Percentiles rank a stretch among this genome's conserved stretches.
These are phyloP conservation scores for Phytophthora pisi DNA, from an alignment of 352 stramenopile genomes.

Conservation along the genomic window DNA sequence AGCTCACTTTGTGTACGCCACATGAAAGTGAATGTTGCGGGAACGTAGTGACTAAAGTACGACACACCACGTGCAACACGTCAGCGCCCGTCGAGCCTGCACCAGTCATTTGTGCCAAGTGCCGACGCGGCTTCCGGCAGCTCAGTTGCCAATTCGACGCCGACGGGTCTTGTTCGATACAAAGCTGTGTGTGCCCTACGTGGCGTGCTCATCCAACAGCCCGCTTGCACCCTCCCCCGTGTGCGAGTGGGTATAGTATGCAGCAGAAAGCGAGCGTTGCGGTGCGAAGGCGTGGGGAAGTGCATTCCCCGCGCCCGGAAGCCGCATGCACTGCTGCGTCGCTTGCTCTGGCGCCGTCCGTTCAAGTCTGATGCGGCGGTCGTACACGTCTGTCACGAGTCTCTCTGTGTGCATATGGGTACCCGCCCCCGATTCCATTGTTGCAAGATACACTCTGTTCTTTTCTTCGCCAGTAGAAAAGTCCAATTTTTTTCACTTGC, in stretches of 20 bases:
- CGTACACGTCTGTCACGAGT: constrained; percentile 36
- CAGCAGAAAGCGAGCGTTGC: constrained; percentile 56
- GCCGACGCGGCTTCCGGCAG: neutral
- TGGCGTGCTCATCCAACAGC: constrained; percentile 75
- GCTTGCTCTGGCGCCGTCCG: constrained; percentile 26
- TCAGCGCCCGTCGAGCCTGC: neutral
- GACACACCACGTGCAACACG: neutral
- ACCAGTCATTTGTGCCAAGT: constrained; percentile 38
- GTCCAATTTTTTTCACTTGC: constrained; percentile 91
- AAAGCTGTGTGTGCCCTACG: neutral
- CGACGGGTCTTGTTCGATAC: neutral
- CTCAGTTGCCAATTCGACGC: constrained; percentile 31
- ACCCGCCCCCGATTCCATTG: neutral
- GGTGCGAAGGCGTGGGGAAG: constrained; percentile 33
- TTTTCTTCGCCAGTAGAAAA: constrained; percentile 78
- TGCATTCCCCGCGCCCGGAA: constrained; percentile 35
- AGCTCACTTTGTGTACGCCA: neutral
- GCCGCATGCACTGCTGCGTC: constrained; percentile 40
- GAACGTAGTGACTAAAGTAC: neutral
- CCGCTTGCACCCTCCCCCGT: constrained; percentile 45
- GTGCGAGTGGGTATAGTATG: constrained; percentile 84
- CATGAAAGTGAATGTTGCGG: neutral
- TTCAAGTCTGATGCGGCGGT: constrained; percentile 33
- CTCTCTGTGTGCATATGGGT: constrained; percentile 12
- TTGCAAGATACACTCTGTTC: constrained; percentile 90